phyloP scores from a whole-genome alignment of 371 early-diverging fungal species.

The Nosema muscidifuracis region DNA sequence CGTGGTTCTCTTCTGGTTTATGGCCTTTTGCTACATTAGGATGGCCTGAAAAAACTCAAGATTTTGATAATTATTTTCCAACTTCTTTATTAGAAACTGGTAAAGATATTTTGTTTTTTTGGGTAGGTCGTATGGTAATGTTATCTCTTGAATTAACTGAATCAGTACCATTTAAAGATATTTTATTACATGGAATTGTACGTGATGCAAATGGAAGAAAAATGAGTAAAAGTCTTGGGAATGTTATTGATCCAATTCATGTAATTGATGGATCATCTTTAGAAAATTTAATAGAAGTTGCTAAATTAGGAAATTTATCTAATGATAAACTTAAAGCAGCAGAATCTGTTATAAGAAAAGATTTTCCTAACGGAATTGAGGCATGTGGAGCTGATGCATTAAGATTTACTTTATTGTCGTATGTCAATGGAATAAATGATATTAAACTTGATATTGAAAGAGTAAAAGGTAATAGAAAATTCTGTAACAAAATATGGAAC shows the following conservation, averaged over 20 bases:
- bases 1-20: conserved; percentile 97
- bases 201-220: conserved; percentile 99
- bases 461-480: conserved; percentile 93
- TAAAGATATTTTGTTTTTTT: conserved; percentile 97
- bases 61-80: conserved; percentile 74
- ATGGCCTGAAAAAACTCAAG: conserved; percentile 71
- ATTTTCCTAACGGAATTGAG: conserved; percentile 94
- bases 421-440: conserved; percentile 76
- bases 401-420: conserved; percentile 85
- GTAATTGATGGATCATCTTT: conserved; percentile 86
- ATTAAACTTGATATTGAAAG: conserved; percentile 89
- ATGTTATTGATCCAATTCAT: conserved; percentile 95
- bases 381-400: conserved; percentile 97
- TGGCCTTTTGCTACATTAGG: conserved; percentile 96
- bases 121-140: conserved; percentile 99
- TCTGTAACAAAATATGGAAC: conserved; percentile 99
- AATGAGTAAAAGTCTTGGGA: conserved; percentile 95
- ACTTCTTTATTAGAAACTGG: conserved; percentile 89
- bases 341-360: conserved; percentile 67
- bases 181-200: conserved; percentile 93
- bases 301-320: conserved; percentile 79
- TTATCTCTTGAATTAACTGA: conserved; percentile 85
- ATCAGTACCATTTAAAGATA: conserved; percentile 75
- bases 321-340: conserved; percentile 36
- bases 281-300: conserved; percentile 69